phyloP scores from a whole-genome alignment of 768 basidiomycete genomes.

The Leccinum sublutescens region DNA sequence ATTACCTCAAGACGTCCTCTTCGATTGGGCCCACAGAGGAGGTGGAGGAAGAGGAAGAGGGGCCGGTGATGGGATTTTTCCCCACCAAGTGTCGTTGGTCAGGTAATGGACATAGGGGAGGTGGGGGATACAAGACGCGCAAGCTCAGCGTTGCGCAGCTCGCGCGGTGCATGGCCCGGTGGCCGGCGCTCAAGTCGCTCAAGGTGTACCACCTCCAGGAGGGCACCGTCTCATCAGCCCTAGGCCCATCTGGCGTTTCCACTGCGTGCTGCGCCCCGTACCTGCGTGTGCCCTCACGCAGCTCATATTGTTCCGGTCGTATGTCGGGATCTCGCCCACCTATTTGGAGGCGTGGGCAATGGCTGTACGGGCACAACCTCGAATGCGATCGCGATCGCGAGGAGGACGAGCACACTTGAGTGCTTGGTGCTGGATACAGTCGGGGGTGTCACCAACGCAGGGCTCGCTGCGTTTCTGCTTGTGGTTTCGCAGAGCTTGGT shows the following conservation, averaged over 20 bases:
- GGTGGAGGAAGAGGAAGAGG: neutral
- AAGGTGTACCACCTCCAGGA: slow-evolving; percentile 16
- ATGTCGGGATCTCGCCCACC: slow-evolving; percentile 17
- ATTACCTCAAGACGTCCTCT: slow-evolving; percentile 7
- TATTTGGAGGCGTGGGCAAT: slow-evolving; percentile 2
- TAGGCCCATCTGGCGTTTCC: slow-evolving; percentile 13
- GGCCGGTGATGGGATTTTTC: neutral
- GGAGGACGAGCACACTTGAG: slow-evolving; percentile 8
- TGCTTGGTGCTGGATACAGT: too few relatives aligned
- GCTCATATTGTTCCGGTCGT: slow-evolving; percentile 15
- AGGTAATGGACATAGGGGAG: neutral
- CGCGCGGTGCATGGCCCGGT: slow-evolving; percentile 16
- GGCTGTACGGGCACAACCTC: neutral
- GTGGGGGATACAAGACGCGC: neutral
- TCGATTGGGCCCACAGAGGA: slow-evolving; percentile 11
- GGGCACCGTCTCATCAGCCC: neutral
- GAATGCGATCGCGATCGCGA: neutral
- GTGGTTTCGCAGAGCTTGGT: too few relatives aligned
- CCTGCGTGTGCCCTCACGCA: slow-evolving; percentile 20
- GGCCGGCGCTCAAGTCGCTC: slow-evolving; percentile 16
- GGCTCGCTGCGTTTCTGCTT: too few relatives aligned
- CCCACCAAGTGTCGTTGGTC: neutral
- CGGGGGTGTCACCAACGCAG: too few relatives aligned
- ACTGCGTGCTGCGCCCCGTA: slow-evolving; percentile 6
- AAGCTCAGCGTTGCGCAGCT: slow-evolving; percentile 17